Evolutionary conservation across 1,284 basidiomycete genomes (phyloP).

Genomic region (Entoloma clypeatum): DNA sequence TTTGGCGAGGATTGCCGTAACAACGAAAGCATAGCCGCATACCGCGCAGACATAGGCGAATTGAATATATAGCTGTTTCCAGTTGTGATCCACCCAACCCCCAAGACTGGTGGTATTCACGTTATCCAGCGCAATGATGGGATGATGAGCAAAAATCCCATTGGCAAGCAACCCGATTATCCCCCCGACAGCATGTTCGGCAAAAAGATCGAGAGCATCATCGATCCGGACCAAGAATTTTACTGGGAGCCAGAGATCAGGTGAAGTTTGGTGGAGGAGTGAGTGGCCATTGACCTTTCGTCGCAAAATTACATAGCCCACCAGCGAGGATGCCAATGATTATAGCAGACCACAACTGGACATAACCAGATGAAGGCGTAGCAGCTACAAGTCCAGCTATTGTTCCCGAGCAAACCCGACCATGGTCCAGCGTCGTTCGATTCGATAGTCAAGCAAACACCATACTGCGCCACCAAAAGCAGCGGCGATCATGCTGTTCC

Average conservation of each 20-base stretch:
- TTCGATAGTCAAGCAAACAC: slow-evolving; percentile 83
- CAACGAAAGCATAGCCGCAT: slow-evolving; percentile 61
- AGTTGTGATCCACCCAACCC: slow-evolving; percentile 40
- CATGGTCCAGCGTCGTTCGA: slow-evolving; percentile 78
- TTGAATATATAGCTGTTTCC: slow-evolving; percentile 71
- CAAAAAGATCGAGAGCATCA: slow-evolving; percentile 83
- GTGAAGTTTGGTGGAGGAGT: neutral
- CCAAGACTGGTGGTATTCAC: slow-evolving; percentile 37
- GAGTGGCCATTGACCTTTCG: slow-evolving; percentile 57
- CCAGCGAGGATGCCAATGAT: slow-evolving; percentile 78
- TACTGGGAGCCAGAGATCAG: slow-evolving; percentile 36
- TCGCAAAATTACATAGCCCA: slow-evolving; percentile 81
- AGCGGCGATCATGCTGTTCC: slow-evolving; percentile 84
- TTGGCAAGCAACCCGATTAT: slow-evolving; percentile 81
- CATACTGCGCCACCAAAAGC: slow-evolving; percentile 81
- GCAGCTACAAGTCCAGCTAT: slow-evolving; percentile 91
- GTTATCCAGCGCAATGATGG: slow-evolving; percentile 68
- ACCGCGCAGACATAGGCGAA: slow-evolving; percentile 78
- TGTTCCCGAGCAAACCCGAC: slow-evolving; percentile 91
- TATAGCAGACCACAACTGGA: slow-evolving; percentile 68
- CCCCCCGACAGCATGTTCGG: slow-evolving; percentile 90
- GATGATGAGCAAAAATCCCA: slow-evolving; percentile 70
- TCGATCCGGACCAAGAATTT: slow-evolving; percentile 70
- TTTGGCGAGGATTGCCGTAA: slow-evolving; percentile 68
- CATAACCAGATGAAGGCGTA: slow-evolving; percentile 72